Percentiles rank a stretch among this genome's conserved stretches.
Evolutionary conservation across 495 filamentous ascomycete genomes (phyloP).

Genomic region (Tirmania nivea): DNA sequence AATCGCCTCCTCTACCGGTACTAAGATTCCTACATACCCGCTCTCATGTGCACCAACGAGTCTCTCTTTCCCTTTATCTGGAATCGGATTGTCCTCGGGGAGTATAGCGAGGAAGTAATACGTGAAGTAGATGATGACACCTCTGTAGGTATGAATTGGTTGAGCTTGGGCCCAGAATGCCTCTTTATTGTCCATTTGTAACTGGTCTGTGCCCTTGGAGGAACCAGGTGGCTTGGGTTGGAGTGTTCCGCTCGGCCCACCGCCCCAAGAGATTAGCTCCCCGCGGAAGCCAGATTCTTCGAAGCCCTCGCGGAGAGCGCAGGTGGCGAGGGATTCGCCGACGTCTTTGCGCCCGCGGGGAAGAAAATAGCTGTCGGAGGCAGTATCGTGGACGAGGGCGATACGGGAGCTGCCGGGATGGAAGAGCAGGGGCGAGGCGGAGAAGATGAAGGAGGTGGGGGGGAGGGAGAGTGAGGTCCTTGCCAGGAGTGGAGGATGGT

Average conservation of each 20-base stretch:
- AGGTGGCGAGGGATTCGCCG: slow-evolving; percentile 10
- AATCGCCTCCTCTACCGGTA: background rate
- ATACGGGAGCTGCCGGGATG: slow-evolving; percentile 11
- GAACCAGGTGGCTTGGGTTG: slow-evolving; percentile 1
- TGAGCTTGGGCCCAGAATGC: slow-evolving; percentile 11
- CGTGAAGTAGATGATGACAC: too few species aligned
- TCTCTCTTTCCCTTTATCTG: background rate
- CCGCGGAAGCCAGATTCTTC: slow-evolving; percentile 18
- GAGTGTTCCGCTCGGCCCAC: slow-evolving; percentile 4
- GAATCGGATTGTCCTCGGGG: background rate
- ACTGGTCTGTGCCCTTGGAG: too few species aligned
- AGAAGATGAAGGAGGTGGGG: slow-evolving; percentile 17
- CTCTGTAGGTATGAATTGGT: too few species aligned
- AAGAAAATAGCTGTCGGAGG: slow-evolving; percentile 8
- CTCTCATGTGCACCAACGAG: background rate
- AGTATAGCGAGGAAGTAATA: background rate
- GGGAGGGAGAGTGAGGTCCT: slow-evolving; percentile 4
- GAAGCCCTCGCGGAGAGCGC: slow-evolving; percentile 19
- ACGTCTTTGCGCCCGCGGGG: slow-evolving; percentile 21
- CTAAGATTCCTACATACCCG: background rate
- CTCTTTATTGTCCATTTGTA: slow-evolving; percentile 4
- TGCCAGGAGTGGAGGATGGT: background rate
- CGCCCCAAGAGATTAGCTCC: slow-evolving; percentile 5
- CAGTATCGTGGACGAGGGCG: slow-evolving; percentile 14
- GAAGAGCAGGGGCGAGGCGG: slow-evolving; percentile 16